These are phyloP conservation scores for Delitschia confertaspora DNA, from an alignment of 495 filamentous ascomycete species.

Conservation along the genomic window DNA sequence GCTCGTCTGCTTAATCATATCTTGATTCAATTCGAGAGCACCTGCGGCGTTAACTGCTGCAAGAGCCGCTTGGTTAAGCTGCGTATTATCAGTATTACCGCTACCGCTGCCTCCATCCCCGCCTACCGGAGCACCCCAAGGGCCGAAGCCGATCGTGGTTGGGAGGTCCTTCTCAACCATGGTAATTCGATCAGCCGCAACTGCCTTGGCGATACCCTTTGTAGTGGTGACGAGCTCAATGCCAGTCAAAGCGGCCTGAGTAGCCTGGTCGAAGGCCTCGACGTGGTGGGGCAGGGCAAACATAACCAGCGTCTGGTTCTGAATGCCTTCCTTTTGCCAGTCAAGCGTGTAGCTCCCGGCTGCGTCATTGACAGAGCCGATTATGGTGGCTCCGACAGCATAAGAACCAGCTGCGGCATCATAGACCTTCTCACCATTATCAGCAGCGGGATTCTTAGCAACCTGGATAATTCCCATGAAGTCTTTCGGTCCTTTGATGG, in stretches of 20 bases:
- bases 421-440: slow-evolving; percentile 52
- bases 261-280: slow-evolving; percentile 57
- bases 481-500: slow-evolving; percentile 43
- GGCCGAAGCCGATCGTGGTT: slow-evolving; percentile 60
- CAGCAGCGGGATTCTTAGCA: slow-evolving; percentile 58
- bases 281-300: slow-evolving; percentile 86
- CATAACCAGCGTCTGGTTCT: slow-evolving; percentile 58
- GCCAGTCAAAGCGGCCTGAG: slow-evolving; percentile 45
- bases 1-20: slow-evolving; percentile 61
- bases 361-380: slow-evolving; percentile 49
- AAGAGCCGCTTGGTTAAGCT: slow-evolving; percentile 45
- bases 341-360: slow-evolving; percentile 62
- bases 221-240: slow-evolving; percentile 71
- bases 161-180: slow-evolving; percentile 70
- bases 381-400: slow-evolving; percentile 51
- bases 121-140: slow-evolving; percentile 50
- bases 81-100: slow-evolving; percentile 39
- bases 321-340: slow-evolving; percentile 58
- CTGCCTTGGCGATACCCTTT: slow-evolving; percentile 69
- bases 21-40: slow-evolving; percentile 57
- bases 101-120: slow-evolving; percentile 6
- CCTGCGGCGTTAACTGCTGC: slow-evolving; percentile 50
- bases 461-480: slow-evolving; percentile 72
- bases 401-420: slow-evolving; percentile 72
- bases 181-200: slow-evolving; percentile 69